phyloP scores from a whole-genome alignment of 2,329 filamentous ascomycete genomes.

The Colletotrichum truncatum region DNA sequence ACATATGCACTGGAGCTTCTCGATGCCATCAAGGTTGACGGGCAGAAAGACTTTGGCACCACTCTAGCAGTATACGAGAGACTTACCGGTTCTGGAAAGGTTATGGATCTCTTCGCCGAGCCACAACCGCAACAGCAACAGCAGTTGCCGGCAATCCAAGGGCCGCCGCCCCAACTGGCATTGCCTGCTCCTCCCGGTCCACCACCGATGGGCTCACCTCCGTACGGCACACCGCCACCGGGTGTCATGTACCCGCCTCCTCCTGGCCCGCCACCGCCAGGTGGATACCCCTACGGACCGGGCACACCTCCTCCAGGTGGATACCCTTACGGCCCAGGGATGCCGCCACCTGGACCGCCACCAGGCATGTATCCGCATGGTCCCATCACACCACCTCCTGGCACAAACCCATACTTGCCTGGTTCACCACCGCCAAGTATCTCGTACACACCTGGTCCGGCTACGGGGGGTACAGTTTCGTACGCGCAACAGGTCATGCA shows the following conservation, averaged over 20 bases:
- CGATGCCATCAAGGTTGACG: slow-evolving; percentile 62
- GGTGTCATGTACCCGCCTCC: not conserved
- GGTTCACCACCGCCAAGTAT: slow-evolving; percentile 2
- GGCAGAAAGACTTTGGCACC: slow-evolving; percentile 61
- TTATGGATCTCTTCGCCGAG: slow-evolving; percentile 59
- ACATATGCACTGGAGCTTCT: slow-evolving; percentile 63
- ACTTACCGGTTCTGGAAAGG: slow-evolving; percentile 57
- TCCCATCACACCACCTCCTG: not conserved
- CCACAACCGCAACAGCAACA: slow-evolving; percentile 37
- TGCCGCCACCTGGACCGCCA: not conserved
- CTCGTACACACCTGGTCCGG: not conserved
- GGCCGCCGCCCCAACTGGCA: slow-evolving; percentile 8
- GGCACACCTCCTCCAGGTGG: not conserved
- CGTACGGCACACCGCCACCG: not conserved
- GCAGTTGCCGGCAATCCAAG: not conserved
- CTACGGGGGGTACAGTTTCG: slow-evolving; percentile 51
- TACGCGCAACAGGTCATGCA: slow-evolving; percentile 63
- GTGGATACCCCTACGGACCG: not conserved
- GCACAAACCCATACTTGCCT: not conserved
- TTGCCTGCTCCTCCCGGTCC: slow-evolving; percentile 60
- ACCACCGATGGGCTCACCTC: slow-evolving; percentile 36
- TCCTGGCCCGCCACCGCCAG: not conserved
- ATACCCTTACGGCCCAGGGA: not conserved
- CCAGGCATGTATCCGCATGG: not conserved
- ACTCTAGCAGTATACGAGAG: slow-evolving; percentile 62